phyloP scores from a whole-genome alignment of 305 asterid species.

The Fraxinus velutina region DNA sequence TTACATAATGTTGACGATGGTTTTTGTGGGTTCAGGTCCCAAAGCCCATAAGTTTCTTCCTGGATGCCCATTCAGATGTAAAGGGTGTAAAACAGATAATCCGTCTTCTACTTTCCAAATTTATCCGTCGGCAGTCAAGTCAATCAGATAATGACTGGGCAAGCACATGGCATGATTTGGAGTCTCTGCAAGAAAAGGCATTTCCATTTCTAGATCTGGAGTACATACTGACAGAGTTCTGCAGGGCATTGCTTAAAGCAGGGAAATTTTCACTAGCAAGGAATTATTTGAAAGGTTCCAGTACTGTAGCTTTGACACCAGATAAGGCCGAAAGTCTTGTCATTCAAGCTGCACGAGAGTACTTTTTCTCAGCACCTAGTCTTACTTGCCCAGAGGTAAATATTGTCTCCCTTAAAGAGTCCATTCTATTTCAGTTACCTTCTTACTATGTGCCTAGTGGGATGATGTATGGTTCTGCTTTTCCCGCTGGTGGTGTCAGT shows the following conservation, averaged over 20 bases:
- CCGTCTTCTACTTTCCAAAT: conserved; percentile 92
- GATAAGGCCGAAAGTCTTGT: conserved; percentile 95
- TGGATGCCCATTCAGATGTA: conserved; percentile 61
- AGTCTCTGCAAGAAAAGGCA: conserved; percentile 86
- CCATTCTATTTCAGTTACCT: background rate
- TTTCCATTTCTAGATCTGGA: conserved; percentile 87
- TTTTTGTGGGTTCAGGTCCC: conserved; percentile 61
- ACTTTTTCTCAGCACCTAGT: conserved; percentile 96
- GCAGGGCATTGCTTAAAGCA: conserved; percentile 96
- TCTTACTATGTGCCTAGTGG: background rate
- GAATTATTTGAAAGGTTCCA: conserved; percentile 85
- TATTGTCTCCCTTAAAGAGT: conserved; percentile 10
- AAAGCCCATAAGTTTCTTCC: conserved; percentile 77
- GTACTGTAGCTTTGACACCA: conserved; percentile 70
- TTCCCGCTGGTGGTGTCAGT: background rate
- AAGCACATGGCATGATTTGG: conserved; percentile 93
- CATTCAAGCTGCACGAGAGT: conserved; percentile 96
- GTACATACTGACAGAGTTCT: conserved; percentile 82
- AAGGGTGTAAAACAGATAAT: conserved; percentile 87
- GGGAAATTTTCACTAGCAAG: conserved; percentile 90
- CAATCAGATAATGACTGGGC: conserved; percentile 96
- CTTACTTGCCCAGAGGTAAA: conserved; percentile 87
- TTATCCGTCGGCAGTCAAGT: conserved; percentile 76
- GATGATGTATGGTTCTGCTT: background rate
- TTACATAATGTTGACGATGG: conserved; percentile 15